Evolutionary conservation across 805 yeast genomes (phyloP).

Genomic region (Phaffomyces antillensis): DNA sequence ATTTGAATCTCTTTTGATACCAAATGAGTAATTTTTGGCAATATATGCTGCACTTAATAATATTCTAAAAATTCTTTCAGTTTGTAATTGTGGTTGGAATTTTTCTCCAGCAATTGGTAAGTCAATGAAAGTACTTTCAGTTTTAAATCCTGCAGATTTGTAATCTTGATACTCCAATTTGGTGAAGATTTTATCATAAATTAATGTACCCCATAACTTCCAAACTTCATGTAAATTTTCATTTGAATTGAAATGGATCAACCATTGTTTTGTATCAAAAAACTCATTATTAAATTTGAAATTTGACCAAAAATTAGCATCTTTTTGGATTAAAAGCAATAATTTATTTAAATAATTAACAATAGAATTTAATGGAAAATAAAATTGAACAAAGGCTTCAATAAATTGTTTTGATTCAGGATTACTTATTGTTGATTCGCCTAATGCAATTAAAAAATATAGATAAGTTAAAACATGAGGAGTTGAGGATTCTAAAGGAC

Average conservation of each 20-base stretch:
- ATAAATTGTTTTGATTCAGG: constrained; percentile 43
- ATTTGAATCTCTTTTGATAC: constrained; percentile 40
- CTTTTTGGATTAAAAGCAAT: constrained; percentile 27
- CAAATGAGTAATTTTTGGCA: constrained; percentile 47
- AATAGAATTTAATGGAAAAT: constrained; percentile 65
- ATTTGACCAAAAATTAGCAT: constrained; percentile 10
- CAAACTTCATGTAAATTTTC: constrained; percentile 71
- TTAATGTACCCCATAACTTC: constrained; percentile 80
- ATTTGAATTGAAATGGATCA: constrained; percentile 47
- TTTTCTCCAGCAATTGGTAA: constrained; percentile 57
- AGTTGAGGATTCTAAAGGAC: constrained; percentile 60
- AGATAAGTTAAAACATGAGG: constrained; percentile 76
- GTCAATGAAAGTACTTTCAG: constrained; percentile 45
- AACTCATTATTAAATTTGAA: constrained; percentile 14
- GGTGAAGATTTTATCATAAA: constrained; percentile 58
- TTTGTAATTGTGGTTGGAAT: constrained; percentile 34
- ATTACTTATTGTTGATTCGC: constrained; percentile 41
- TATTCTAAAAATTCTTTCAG: constrained; percentile 45
- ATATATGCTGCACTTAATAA: constrained; percentile 43
- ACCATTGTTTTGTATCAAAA: constrained; percentile 19
- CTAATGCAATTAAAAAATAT: constrained; percentile 60
- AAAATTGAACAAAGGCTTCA: constrained; percentile 42
- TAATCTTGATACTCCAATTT: constrained; percentile 47
- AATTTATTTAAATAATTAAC: constrained; percentile 58
- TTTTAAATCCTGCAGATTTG: constrained; percentile 50